Conservation (phyloP, 2,329 filamentous ascomycete species). For the Hypoxylon sp. region DNA sequence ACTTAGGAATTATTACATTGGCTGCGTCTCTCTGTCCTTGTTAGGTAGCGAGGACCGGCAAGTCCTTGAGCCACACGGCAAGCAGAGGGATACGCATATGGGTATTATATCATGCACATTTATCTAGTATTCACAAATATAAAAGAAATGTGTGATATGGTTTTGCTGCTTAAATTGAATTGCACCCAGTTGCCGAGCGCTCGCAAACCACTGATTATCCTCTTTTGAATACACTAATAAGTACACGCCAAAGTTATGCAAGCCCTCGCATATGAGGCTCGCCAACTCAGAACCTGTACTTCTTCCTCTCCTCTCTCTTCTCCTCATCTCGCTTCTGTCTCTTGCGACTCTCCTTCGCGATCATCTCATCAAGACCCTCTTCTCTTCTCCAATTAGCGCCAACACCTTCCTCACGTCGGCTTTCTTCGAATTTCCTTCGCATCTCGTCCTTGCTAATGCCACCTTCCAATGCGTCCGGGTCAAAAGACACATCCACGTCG, state of each 20-base stretch:
- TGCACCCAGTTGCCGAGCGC: constrained; percentile 4
- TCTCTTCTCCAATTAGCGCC: constrained; percentile 81
- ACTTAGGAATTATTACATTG: not conserved
- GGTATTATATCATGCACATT: constrained; percentile 4
- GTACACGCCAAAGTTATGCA: constrained; percentile 22
- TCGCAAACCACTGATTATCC: constrained; percentile 10
- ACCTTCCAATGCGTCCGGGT: constrained; percentile 83
- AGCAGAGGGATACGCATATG: not conserved
- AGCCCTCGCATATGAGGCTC: constrained; percentile 3
- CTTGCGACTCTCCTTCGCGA: constrained; percentile 92
- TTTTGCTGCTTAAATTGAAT: constrained; percentile 14
- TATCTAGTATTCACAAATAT: not conserved
- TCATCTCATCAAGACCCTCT: constrained; percentile 95
- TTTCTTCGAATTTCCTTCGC: constrained; percentile 83
- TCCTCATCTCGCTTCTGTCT: constrained; percentile 90
- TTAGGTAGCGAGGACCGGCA: not conserved
- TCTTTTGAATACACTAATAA: constrained; percentile 41
- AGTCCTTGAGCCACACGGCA: not conserved
- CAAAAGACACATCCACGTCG: constrained; percentile 92
- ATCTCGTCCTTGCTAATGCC: constrained; percentile 89
- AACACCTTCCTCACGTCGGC: constrained; percentile 73
- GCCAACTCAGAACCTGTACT: constrained; percentile 63
- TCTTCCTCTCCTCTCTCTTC: constrained; percentile 76
- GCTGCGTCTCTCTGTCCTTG: not conserved
- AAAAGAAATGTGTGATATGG: not conserved